Base-by-base conservation (phyloP, 179 eudicot species). In the Actinidia chinensis region DNA sequence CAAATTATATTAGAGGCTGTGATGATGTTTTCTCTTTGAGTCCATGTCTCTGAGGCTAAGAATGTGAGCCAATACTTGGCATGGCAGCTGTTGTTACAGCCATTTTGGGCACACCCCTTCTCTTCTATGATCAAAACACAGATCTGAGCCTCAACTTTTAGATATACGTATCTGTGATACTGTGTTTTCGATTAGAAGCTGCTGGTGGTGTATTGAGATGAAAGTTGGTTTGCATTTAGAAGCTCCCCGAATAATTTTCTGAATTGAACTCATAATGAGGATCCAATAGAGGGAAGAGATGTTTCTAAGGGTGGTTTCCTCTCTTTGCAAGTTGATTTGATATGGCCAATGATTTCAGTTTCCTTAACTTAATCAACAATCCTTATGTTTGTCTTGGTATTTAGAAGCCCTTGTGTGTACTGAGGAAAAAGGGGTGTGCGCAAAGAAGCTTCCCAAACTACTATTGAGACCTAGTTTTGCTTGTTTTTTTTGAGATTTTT, bases 231-330 rank as follows among this genome's bases (percentile, higher is more conserved):
- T 60, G 61, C 20, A 17, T n/a, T 6, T 18, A 56, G 0, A 56
- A 56, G 61, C 25, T 56, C 20, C 61, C 9, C 22, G 20, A 56
- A 18, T 23, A 56, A 28, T 28, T 28, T 28, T 28, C 33, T 28
- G 33, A 1, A 28, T 28, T 28, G 33, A 28, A 28, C 33, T 28
- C 33, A 43, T 67, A 78, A 54, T 22, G 80, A 78, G 75, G 75
- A 75, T 23, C 23, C 18, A 28, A 10, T 12, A 60, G 79, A 44
- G 81, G 18, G 76, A 60, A 4, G 75, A 76, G 76, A 60, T 15
- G 76, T 78, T 78, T 77, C 50, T 78, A 7, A 71, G 76, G 76
- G 75, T 50, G 70, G 76, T 78, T 78, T 33, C 71, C 76, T 71
- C 76, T 59, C 70, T 36, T 76, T 25, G 13, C 20, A 8, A 7